phyloP scores from a whole-genome alignment of 768 basidiomycete species.

The Tulasnella sp. region DNA sequence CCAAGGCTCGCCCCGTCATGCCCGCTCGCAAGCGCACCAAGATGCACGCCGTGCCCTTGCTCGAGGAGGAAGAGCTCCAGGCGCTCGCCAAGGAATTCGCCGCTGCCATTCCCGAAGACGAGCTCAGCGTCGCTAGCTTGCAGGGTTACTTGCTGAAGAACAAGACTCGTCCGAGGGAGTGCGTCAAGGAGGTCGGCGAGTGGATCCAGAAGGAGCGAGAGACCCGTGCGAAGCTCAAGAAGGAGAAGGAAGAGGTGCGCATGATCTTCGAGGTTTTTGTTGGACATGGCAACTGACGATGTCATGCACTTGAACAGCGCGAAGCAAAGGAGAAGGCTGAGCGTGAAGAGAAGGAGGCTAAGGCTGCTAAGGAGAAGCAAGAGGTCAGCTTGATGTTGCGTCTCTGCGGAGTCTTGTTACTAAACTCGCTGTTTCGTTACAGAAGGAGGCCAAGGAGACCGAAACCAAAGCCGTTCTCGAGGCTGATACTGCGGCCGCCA shows the following conservation, averaged over 20 bases:
- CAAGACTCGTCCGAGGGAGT: conserved; percentile 83
- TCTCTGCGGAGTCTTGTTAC: conserved; percentile 32
- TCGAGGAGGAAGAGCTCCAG: conserved; percentile 72
- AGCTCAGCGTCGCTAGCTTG: conserved; percentile 78
- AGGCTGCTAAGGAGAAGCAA: conserved; percentile 49
- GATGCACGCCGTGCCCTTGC: conserved; percentile 57
- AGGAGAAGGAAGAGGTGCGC: conserved; percentile 48
- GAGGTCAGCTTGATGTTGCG: conserved; percentile 39
- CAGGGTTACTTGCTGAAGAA: conserved; percentile 80
- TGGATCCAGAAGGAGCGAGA: conserved; percentile 78
- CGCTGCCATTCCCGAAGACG: conserved; percentile 78
- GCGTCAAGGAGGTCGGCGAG: conserved; percentile 70
- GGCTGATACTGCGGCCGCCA: conserved; percentile 31
- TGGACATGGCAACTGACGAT: neutral
- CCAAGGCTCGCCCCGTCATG: conserved; percentile 63
- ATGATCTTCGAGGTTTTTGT: neutral
- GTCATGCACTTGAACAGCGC: conserved; percentile 45
- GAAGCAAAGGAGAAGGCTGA: conserved; percentile 71
- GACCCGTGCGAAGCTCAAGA: conserved; percentile 79
- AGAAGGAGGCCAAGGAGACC: conserved; percentile 48
- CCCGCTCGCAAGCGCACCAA: conserved; percentile 58
- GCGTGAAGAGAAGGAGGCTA: conserved; percentile 51
- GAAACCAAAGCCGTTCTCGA: conserved; percentile 40
- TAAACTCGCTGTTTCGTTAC: conserved; percentile 30
- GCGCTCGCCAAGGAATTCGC: conserved; percentile 78